Evolutionary conservation across 257 asterid species (phyloP), one percentile per base, ranked within the genome.

Genomic region (Cinchona pubescens): DNA sequence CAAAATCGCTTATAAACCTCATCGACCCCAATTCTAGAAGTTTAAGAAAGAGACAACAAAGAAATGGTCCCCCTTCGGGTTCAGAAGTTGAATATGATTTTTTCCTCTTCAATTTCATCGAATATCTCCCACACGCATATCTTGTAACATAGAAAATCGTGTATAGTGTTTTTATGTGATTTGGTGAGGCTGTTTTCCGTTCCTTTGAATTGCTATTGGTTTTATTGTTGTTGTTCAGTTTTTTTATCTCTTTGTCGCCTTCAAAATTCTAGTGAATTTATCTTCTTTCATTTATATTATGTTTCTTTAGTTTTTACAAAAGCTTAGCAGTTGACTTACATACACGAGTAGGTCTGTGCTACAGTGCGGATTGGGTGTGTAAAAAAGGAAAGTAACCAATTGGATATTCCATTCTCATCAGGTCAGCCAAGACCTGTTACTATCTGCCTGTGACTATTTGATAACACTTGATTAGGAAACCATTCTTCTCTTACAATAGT

Each of bases 31-130:
- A 85, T 80, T 84, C 96, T 16, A 91, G 80, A 83, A 90, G 94
- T 87, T 90, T 1, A 92, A 84, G 87, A 95, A 95, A 89, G 97
- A 95, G 82, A 64, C 96, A 7, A 80, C 98, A 3, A 95, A 79
- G 96, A 95, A 93, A 84, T 95, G 99, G 98, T 91, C 98, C 23
- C 96, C 97, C 14, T 90, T 95, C 34, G 98, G 99, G 68, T 91
- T 95, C 82, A 85, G 97, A 79, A 91, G 94, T 75, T 95, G 85
- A 91, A 70, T 56, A 32, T 73, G 46, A 74, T 55, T 63, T 78
- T 63, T 59, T 18, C 29, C 10, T 18, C 27, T 23, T 43, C 61
- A 27, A 55, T 71, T 72, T 35, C 49, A 15, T 70, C 79, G 71
- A 42, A 64, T 74, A 25, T 78, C 75, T 59, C 76, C 65, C 67